Base-by-base conservation (phyloP, 768 basidiomycete genomes). In the Termitomyces sp. region DNA sequence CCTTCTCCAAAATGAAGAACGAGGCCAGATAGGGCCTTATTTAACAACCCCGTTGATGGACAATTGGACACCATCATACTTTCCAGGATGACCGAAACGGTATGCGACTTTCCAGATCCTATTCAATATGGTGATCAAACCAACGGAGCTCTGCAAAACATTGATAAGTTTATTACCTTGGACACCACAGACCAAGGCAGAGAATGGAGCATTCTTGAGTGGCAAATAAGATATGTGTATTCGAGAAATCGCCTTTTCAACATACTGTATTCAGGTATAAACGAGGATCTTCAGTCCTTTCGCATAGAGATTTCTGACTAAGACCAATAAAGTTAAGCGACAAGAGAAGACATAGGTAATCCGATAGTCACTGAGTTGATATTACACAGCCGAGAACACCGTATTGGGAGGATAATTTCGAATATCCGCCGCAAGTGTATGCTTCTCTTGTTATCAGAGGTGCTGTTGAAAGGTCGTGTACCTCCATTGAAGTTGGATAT, bases 61-160 rank as follows among this genome's bases (percentile, higher is more conserved):
- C 77, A 75, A 14, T 71, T 68, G 0, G 83, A 59, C n/a, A 89
- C 78, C 8, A 89, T 71, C 82, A 88, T 85, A 56, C 74, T 84
- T 64, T 90, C 88, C 0, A 90, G 63, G 5, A 90, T 71, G 0
- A 84, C 78, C 0, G 87, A 82, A 2, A 87, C 80, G 0, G 85
- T 87, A 49, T 90, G 87, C 0, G 85, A 88, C 62, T 90, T 89
- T 9, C 87, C 87, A 0, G 87, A 84, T 0, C 88, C 86, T 77
- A 30, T 26, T 11, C 9, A 34, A 15, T 17, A 40, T 30, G 4
- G 19, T 21, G 1, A 40, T 19, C 30, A 47, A n/a, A 26, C 12
- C 41, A 53, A 26, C 24, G 45, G n/a, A 30, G n/a, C 24, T 49
- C 6, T 35, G 2, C 21, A 14, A 6, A 17, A 7, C 15, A 47